phyloP scores from a whole-genome alignment of 2,329 filamentous ascomycete species.

The Pseudocercospora eumusae region DNA sequence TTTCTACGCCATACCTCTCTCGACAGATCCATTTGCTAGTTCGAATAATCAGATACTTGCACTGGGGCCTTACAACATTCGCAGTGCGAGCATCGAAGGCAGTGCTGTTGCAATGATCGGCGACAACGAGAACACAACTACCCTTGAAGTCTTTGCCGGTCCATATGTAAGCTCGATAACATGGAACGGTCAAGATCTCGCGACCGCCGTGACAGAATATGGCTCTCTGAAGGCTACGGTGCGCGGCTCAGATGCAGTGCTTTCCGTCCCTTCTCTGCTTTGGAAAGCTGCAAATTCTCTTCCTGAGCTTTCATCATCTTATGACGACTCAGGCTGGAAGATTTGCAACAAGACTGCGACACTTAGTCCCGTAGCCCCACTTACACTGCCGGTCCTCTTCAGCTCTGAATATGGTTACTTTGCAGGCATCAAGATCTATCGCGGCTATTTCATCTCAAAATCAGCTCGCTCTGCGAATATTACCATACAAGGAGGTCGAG shows the following conservation, averaged over 20 bases:
- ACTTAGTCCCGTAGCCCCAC: constrained; percentile 41
- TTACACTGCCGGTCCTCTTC: constrained; percentile 46
- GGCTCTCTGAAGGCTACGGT: constrained; percentile 41
- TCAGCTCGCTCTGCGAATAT: constrained; percentile 44
- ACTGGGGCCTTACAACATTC: constrained; percentile 43
- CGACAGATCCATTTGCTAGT: constrained; percentile 47
- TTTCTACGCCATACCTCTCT: constrained; percentile 57
- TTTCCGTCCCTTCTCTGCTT: constrained; percentile 44
- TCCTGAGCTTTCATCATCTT: constrained; percentile 51
- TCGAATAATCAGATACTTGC: constrained; percentile 51
- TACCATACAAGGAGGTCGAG: constrained; percentile 54
- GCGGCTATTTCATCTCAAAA: constrained; percentile 44
- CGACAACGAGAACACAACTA: constrained; percentile 42
- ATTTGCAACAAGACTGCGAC: constrained; percentile 42
- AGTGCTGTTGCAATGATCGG: constrained; percentile 41
- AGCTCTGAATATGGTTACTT: constrained; percentile 48
- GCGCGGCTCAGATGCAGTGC: constrained; percentile 30
- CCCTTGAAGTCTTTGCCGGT: constrained; percentile 44
- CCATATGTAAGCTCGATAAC: constrained; percentile 41
- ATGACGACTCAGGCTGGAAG: constrained; percentile 51
- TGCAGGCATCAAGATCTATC: constrained; percentile 46
- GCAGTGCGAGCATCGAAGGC: constrained; percentile 7
- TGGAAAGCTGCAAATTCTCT: constrained; percentile 55
- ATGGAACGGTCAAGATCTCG: constrained; percentile 44
- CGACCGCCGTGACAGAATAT: constrained; percentile 40